A percentile compares a stretch with the other conserved stretches of the same genome.
Conservation (phyloP, 2,329 filamentous ascomycete species). For the Diplodia intermedia region DNA sequence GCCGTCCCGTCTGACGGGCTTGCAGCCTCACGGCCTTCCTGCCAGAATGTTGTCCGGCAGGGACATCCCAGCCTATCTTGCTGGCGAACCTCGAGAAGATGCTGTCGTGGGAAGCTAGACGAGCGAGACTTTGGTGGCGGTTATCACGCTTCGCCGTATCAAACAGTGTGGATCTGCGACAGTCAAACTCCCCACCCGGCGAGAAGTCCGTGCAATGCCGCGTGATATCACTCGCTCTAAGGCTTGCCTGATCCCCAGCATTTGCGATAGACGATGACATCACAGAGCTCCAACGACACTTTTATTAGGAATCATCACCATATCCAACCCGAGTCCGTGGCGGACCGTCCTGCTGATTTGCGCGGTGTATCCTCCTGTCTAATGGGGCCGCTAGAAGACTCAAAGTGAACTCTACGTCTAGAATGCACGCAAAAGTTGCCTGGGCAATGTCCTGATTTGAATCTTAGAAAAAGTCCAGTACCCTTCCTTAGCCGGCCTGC, state of each 20-base stretch:
- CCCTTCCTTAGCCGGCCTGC: background rate
- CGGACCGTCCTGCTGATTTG: background rate
- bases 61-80: too few relatives aligned
- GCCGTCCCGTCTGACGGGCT: slow-evolving; percentile 26
- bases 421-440: background rate
- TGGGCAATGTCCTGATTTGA: background rate
- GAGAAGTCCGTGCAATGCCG: slow-evolving; percentile 18
- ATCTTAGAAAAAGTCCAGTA: background rate
- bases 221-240: slow-evolving; percentile 2
- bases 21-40: slow-evolving; percentile 11
- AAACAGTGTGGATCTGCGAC: background rate
- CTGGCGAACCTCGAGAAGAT: background rate
- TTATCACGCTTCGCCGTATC: slow-evolving; percentile 2
- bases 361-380: background rate
- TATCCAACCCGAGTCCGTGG: background rate
- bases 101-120: too few relatives aligned
- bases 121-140: background rate
- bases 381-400: background rate
- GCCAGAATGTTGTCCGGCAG: background rate
- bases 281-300: background rate
- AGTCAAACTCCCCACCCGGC: slow-evolving; percentile 9
- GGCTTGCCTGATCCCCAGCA: background rate
- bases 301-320: background rate
- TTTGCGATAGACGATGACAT: background rate
- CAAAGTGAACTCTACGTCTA: background rate